Evolutionary conservation across 1,284 basidiomycete genomes (phyloP).

Genomic region (Cystobasidiaceae sp.): DNA sequence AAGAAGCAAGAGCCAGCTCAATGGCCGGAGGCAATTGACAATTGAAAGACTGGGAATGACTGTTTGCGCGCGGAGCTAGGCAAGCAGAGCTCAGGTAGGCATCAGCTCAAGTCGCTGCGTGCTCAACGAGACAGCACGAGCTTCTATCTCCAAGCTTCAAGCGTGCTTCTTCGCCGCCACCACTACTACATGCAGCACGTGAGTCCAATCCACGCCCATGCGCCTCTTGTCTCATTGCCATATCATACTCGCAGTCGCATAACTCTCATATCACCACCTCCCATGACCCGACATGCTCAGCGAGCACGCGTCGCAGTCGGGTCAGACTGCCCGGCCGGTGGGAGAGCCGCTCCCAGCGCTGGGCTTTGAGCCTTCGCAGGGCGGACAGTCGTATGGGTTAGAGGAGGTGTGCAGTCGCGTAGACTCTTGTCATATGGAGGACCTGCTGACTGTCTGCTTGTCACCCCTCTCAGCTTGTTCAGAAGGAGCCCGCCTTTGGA

Average conservation of each 20-base stretch:
- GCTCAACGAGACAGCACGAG: too few species aligned
- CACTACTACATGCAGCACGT: too few species aligned
- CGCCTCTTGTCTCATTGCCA: too few species aligned
- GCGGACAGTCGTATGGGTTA: slow-evolving; percentile 28
- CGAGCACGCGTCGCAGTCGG: slow-evolving; percentile 25
- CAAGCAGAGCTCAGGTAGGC: too few species aligned
- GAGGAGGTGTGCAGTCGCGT: slow-evolving; percentile 8
- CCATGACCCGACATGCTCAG: slow-evolving; percentile 15
- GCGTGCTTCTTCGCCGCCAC: too few species aligned
- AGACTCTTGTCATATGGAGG: not conserved
- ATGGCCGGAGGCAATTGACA: too few species aligned
- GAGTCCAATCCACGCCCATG: too few species aligned
- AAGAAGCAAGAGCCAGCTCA: too few species aligned
- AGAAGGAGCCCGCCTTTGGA: slow-evolving; percentile 25
- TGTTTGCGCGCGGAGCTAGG: too few species aligned
- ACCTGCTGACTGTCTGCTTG: not conserved
- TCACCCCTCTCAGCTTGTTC: slow-evolving; percentile 16
- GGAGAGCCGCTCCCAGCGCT: slow-evolving; percentile 1
- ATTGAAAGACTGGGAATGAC: too few species aligned
- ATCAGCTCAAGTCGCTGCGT: too few species aligned
- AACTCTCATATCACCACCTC: not conserved
- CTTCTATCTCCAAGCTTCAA: too few species aligned
- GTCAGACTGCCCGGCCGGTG: not conserved
- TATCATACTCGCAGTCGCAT: not conserved
- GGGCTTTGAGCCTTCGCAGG: slow-evolving; percentile 22